Conservation (phyloP, 192 early-diverging fungal species). For the Umbelopsis vinacea region DNA sequence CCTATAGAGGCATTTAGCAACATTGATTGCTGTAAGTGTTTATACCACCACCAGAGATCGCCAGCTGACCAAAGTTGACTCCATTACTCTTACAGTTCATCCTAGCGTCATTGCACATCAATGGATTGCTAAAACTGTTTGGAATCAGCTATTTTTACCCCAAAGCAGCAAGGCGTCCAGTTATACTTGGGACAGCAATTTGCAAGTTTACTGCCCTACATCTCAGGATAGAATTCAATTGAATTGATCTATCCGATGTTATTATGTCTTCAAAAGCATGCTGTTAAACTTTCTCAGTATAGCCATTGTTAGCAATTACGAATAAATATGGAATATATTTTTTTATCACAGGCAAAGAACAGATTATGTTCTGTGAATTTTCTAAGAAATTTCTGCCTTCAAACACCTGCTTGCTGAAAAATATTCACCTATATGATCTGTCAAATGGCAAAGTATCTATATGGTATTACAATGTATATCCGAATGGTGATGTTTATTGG, state of each 20-base stretch:
- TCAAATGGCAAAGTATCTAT: no score
- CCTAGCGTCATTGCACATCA: constrained; percentile 30
- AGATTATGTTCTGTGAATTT: no score
- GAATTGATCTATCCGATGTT: not conserved
- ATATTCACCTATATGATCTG: no score
- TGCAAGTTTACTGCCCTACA: constrained; percentile 24
- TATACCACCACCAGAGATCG: not conserved
- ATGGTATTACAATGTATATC: not conserved
- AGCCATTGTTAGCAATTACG: no score
- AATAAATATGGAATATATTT: no score
- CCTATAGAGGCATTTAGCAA: constrained; percentile 26
- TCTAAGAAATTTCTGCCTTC: no score
- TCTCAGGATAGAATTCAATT: constrained; percentile 20
- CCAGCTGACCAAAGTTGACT: not conserved
- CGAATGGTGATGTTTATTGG: constrained; percentile 50
- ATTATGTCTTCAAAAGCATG: no score
- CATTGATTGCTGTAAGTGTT: constrained; percentile 23
- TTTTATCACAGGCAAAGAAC: no score
- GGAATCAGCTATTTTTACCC: constrained; percentile 31
- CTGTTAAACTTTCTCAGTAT: no score
- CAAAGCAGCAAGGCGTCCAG: constrained; percentile 3
- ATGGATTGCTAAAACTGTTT: constrained; percentile 30
- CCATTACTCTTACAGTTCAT: not conserved
- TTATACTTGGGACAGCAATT: constrained; percentile 21
- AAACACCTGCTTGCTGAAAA: no score